Base-by-base conservation (phyloP, 306 rosid species). In the Quillaja saponaria region DNA sequence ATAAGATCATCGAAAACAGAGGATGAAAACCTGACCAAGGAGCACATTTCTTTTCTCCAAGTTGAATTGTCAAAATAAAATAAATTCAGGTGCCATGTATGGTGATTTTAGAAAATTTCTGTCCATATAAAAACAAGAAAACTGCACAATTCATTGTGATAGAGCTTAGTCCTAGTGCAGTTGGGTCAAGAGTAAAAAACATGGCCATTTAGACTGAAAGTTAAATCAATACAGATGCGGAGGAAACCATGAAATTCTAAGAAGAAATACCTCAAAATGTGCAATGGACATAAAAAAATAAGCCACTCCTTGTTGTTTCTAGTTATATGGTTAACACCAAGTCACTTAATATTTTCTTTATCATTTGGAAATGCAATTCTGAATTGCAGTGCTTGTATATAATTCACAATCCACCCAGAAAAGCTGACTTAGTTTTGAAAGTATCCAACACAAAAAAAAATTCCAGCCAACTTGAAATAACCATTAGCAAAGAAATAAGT, bases 361-460 rank as follows among this genome's bases (percentile, higher is more conserved):
- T 13, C 6, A 49, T 49, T 42, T 58, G 35, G 31, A 33, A 31
- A 18, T 8, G 49, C 37, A 44, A 44, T 37, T 53, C 13, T 34
- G 38, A 54, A 39, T 62, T 10, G 46, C 49, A 33, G 6, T 38
- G 34, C 47, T 20, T 15, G 17, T 16, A 25, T 25, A 25, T 25
- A 53, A 53, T 14, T 47, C 38, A 60, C 34, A 28, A 31, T 31
- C 17, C 34, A 13, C 38, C 16, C 5, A 17, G 55, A 28, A 54
- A 60, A 60, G 35, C 19, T 47, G 10, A 62, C 58, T 44, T 34
- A 59, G 54, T 63, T 15, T 25, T 1, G 7, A 45, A 68, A 68
- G 21, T 56, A 38, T 25, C 42, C 28, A 51, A 45, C 58, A 19
- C 58, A n/a, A 59, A 20, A n/a, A 59, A 20, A 14, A 1, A 6